Conservation (phyloP, 2,329 filamentous ascomycete genomes). For the Arachnopeziza araneosa region DNA sequence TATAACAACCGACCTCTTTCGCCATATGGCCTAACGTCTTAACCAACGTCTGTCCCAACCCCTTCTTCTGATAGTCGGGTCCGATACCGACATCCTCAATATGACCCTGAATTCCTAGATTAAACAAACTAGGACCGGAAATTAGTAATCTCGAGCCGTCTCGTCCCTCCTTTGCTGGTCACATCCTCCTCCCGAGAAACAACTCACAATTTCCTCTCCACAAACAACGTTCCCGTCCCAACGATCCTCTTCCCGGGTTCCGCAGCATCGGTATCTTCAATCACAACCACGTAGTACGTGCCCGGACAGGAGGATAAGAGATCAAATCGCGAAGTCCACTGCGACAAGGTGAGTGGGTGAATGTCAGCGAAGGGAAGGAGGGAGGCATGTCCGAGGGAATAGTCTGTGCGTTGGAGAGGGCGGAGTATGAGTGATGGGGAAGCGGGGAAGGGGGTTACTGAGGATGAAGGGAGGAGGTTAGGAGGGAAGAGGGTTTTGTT, state of each 20-base stretch:
- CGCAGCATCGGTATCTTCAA: slow-evolving; percentile 53
- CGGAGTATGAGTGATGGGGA: slow-evolving; percentile 45
- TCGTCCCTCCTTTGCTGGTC: too few species aligned
- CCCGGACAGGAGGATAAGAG: slow-evolving; percentile 64
- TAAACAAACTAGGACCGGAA: slow-evolving; percentile 57
- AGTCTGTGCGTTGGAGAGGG: slow-evolving; percentile 65
- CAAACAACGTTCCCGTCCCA: slow-evolving; percentile 80
- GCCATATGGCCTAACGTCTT: slow-evolving; percentile 87
- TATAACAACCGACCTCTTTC: slow-evolving; percentile 87
- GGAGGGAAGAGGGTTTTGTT: not conserved
- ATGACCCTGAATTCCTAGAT: slow-evolving; percentile 78
- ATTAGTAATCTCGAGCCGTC: not conserved
- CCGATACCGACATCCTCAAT: slow-evolving; percentile 97
- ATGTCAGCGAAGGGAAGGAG: slow-evolving; percentile 85
- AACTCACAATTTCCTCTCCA: slow-evolving; percentile 86
- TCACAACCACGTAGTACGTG: slow-evolving; percentile 79
- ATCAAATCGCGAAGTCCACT: slow-evolving; percentile 74
- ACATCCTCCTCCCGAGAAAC: slow-evolving; percentile 15
- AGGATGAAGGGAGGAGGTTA: too few species aligned
- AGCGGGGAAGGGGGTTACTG: not conserved
- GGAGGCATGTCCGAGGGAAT: slow-evolving; percentile 74
- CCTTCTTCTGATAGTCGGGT: slow-evolving; percentile 95
- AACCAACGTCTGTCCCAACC: slow-evolving; percentile 85
- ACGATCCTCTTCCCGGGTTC: slow-evolving; percentile 64
- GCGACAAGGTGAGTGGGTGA: slow-evolving; percentile 37